Conservation (phyloP, 352 stramenopile species). For the Phytopythium kandeliae region DNA sequence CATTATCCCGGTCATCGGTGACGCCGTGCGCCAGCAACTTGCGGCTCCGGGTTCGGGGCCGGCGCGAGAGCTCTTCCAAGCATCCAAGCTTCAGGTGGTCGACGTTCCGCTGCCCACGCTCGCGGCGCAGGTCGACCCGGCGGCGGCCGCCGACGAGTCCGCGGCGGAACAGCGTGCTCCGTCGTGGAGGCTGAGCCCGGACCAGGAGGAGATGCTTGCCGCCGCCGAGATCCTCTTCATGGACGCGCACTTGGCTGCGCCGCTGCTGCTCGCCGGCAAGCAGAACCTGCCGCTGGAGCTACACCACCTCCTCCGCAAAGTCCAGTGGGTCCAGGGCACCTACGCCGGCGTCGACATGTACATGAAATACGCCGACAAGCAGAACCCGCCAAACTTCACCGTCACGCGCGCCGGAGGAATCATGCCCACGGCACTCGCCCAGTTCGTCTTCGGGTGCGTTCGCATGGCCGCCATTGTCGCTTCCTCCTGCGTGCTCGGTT, state of each 20-base stretch:
- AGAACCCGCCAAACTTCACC: constrained; percentile 21
- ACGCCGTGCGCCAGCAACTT: constrained; percentile 23
- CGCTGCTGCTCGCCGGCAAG: constrained; percentile 26
- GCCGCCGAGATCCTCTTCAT: constrained; percentile 20
- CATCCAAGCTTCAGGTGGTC: constrained; percentile 19
- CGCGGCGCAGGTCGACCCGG: constrained; percentile 8
- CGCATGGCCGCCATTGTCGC: not conserved
- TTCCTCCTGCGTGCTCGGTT: too few species aligned
- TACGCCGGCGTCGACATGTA: constrained; percentile 50
- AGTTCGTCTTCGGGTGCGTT: constrained; percentile 3
- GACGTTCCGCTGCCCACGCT: constrained; percentile 24
- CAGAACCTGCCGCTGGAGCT: constrained; percentile 24
- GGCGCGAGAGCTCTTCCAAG: constrained; percentile 19
- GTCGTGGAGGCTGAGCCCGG: constrained; percentile 11
- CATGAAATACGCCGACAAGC: constrained; percentile 19
- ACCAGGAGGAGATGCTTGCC: constrained; percentile 32
- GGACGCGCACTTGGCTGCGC: constrained; percentile 22
- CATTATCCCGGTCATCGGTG: constrained; percentile 23
- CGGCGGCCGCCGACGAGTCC: not conserved
- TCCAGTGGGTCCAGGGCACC: constrained; percentile 47
- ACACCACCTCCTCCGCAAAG: constrained; percentile 36
- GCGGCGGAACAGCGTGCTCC: not conserved
- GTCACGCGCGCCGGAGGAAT: constrained; percentile 46
- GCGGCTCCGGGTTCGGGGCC: constrained; percentile 5
- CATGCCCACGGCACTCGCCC: constrained; percentile 27